Evolutionary conservation across 495 filamentous ascomycete species (phyloP).

Genomic region (Trichoderma reesei): DNA sequence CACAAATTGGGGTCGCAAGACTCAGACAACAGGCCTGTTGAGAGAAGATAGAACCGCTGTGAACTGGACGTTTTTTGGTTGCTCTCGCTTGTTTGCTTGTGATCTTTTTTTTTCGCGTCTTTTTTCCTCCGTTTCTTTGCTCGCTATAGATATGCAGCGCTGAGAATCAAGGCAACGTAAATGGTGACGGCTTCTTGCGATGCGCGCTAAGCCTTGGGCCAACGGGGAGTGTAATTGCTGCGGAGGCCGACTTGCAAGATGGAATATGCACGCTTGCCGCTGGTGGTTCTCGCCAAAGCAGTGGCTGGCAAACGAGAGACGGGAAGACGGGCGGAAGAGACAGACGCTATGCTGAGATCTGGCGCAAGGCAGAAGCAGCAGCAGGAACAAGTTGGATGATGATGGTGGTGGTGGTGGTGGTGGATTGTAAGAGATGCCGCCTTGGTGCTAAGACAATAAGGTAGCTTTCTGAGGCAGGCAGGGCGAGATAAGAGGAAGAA

Average conservation of each 20-base stretch:
- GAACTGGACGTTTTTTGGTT: not conserved
- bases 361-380: no score
- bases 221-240: not conserved
- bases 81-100: not conserved
- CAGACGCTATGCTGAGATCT: not conserved
- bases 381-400: no score
- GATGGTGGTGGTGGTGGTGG: no score
- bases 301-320: not conserved
- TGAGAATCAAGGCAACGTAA: not conserved
- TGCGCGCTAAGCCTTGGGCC: not conserved
- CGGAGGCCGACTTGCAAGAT: not conserved
- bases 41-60: no score
- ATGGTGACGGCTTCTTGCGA: not conserved
- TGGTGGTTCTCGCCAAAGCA: not conserved
- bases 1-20: not conserved
- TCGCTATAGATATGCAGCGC: no score
- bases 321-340: not conserved
- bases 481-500: not conserved
- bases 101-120: not conserved
- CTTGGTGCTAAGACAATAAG: no score
- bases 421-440: no score
- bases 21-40: no score
- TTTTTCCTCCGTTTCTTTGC: no score
- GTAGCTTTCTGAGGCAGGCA: not conserved
- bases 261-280: not conserved